A percentile compares a stretch with the other conserved stretches of the same genome.
phyloP scores from a whole-genome alignment of 1,284 basidiomycete species.

The Trametes pubescens region DNA sequence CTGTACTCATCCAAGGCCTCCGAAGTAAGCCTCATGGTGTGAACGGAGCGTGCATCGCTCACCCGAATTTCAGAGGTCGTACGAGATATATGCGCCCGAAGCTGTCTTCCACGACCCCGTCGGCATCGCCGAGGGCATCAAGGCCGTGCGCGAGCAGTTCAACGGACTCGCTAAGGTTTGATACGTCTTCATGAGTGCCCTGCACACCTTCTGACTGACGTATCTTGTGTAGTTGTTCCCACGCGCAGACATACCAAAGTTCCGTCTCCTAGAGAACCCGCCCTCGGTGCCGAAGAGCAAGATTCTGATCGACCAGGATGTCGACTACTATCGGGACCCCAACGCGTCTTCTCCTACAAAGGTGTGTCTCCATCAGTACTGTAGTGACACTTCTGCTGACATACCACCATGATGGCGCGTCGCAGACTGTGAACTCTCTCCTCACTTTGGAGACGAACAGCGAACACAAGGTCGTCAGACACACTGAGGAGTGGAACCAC shows the following conservation, averaged over 20 bases:
- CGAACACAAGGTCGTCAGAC: conserved; percentile 48
- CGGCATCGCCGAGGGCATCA: conserved; percentile 54
- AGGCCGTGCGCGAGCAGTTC: conserved; percentile 56
- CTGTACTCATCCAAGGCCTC: conserved; percentile 55
- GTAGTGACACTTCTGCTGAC: background rate
- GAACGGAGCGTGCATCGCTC: background rate
- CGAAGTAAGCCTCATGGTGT: conserved; percentile 38
- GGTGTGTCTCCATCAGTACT: conserved; percentile 33
- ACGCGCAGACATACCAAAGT: conserved; percentile 52
- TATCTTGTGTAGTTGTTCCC: conserved; percentile 48
- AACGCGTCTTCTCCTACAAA: conserved; percentile 51
- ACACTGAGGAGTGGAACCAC: conserved; percentile 60
- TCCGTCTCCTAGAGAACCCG: conserved; percentile 54
- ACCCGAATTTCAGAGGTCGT: conserved; percentile 46
- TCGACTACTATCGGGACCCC: conserved; percentile 54
- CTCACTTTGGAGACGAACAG: conserved; percentile 54
- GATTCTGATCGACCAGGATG: conserved; percentile 59
- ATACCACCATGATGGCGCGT: background rate
- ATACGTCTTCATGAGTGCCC: background rate
- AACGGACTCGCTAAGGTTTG: conserved; percentile 54
- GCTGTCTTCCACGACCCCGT: conserved; percentile 60
- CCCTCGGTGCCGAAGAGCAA: conserved; percentile 46
- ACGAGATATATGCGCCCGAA: conserved; percentile 52
- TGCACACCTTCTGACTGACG: background rate
- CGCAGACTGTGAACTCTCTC: conserved; percentile 54